Base-by-base conservation (phyloP, 208 protist genomes). In the Borovskyia barvae region DNA sequence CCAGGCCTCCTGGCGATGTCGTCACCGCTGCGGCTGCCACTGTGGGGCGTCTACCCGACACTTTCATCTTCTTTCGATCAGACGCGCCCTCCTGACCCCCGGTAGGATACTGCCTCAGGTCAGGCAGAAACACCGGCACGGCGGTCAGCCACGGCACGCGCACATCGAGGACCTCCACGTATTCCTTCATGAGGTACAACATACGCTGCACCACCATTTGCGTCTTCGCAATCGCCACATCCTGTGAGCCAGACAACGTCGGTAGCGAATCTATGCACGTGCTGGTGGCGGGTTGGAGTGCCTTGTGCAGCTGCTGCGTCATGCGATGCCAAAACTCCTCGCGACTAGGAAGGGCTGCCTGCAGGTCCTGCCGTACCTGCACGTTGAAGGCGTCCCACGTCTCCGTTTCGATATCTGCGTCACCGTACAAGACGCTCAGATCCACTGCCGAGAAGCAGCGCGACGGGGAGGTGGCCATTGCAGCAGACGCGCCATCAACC, bases 261-360 rank as follows among this genome's bases (percentile, higher is more conserved):
- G 42, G 15, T 52, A 40, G 22, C 26, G 20, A 8, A 12, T 46
- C 9, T 22, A 37, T 36, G 25, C 39, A n/a, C 8, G 36, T 15
- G 1, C 26, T 33, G 7, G 57, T 47, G 29, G 43, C 42, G 29
- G 49, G 14, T 12, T 32, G 49, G 49, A 92, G 62, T 39, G 69
- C 58, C 6, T 72, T 82, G 46, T 92, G 86, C 17, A 95, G 47
- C 41, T 95, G 90, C 71, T 95, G 90, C 3, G 90, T 93, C 77
- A 93, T 84, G 53, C 90, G 86, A 49, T 95, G 90, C 86, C 90
- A 95, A 66, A 95, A 95, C 59, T 95, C 90, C 65, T 95, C 85
- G 37, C 84, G 81, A 32, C 80, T 67, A 19, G 90, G 90, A 51
- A 95, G 51, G 20, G 80, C 67, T 5, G 74, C 69, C 17, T 84